Evolutionary conservation across 805 yeast genomes (phyloP), one percentile per base, ranked within the genome.

Genomic region (Saccharomycopsis sp.): DNA sequence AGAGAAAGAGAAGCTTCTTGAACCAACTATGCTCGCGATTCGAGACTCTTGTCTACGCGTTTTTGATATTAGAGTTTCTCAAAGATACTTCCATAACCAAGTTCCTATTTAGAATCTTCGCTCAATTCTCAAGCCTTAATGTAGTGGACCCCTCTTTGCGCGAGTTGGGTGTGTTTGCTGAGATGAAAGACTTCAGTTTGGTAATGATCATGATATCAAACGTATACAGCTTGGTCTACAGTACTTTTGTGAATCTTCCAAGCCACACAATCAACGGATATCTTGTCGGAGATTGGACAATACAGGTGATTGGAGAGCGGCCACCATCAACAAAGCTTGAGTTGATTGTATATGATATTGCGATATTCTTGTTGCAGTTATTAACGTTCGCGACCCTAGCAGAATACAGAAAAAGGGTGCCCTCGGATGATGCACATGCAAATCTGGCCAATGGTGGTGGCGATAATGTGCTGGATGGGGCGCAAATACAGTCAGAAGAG

Each of bases 71-170:
- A 16, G 53, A 51, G 15, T 61, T 58, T 34, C 46, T 61, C 20
- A 58, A 61, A 29, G 63, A 61, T 50, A 54, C 54, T 5, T 58
- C 61, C 12, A 12, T 58, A 18, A 24, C 57, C 20, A 61, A 61
- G 34, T 24, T 58, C 8, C 7, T 56, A 12, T 54, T 56, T 20
- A 37, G 63, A 48, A 7, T 51, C 14, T 5, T 56, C 7, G 24
- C 53, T 2, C 57, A 57, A 20, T 9, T 16, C 7, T 34, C 40
- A 4, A 14, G 48, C 7, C 16, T 53, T 18, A 53, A 41, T 7
- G 12, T 24, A 12, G 16, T 47, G 14, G 59, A 56, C 14, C 61
- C 59, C 3, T 14, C 51, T 3, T 9, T 53, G 14, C 9, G 18
- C 4, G 21, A 15, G 23, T 7, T 54, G 3, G 15, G 29, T 8